Evolutionary conservation across 495 filamentous ascomycete species (phyloP).

Genomic region (Tuber calosporum): DNA sequence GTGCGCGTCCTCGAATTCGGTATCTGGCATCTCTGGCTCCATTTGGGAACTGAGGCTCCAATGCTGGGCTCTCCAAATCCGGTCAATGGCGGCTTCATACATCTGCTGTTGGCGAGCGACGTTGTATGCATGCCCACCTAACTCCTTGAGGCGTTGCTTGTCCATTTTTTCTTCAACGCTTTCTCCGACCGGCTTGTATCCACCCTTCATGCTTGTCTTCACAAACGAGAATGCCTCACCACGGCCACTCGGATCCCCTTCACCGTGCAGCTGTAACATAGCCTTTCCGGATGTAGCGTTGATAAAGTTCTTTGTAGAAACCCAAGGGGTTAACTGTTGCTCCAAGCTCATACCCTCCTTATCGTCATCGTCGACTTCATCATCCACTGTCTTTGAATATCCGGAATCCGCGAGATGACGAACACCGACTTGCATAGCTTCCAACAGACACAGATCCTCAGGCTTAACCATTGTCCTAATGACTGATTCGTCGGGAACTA

Average conservation of each 20-base stretch:
- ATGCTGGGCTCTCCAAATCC: constrained; percentile 85
- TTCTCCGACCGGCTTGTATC: constrained; percentile 83
- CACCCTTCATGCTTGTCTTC: constrained; percentile 96
- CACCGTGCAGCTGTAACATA: constrained; percentile 89
- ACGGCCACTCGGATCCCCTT: constrained; percentile 90
- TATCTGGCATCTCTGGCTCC: constrained; percentile 51
- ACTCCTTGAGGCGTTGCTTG: constrained; percentile 73
- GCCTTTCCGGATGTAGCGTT: constrained; percentile 90
- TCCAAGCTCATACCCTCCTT: constrained; percentile 65
- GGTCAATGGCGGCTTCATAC: constrained; percentile 79
- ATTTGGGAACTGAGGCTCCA: constrained; percentile 59
- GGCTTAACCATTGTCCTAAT: constrained; percentile 84
- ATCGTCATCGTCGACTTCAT: constrained; percentile 52
- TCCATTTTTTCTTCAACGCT: constrained; percentile 80
- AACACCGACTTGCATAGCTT: constrained; percentile 93
- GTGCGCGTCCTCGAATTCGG: constrained; percentile 49
- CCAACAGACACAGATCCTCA: constrained; percentile 86
- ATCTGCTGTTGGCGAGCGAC: constrained; percentile 81
- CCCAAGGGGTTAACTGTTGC: constrained; percentile 87
- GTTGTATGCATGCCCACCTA: constrained; percentile 93
- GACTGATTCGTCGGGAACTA: constrained; percentile 64
- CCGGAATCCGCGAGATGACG: constrained; percentile 75
- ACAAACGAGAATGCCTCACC: constrained; percentile 93
- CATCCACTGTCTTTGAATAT: constrained; percentile 63
- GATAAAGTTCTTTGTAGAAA: constrained; percentile 87